Evolutionary conservation across 495 filamentous ascomycete genomes (phyloP), one percentile per base, ranked within the genome.

Genomic region (Neurospora hispaniola): DNA sequence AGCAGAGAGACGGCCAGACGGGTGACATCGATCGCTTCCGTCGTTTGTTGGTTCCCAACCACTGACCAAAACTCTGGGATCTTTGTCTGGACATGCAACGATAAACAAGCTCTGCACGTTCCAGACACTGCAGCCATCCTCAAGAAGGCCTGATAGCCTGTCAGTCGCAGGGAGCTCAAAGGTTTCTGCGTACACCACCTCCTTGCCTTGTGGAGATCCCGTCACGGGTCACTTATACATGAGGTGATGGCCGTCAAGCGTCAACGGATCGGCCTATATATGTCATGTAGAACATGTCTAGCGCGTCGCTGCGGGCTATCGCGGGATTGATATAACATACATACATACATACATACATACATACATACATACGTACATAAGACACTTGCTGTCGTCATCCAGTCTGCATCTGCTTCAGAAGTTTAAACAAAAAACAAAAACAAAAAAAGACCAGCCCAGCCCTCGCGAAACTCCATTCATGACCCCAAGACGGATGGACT

Each of bases 1-100:
- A 62, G 44, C 2, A 48, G 43, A 46, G 43, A 46, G 43, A 46
- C 6, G 16, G 43, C 18, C 16, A 46, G n/a, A 59, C 48, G 48
- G 48, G 48, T 72, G 59, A 74, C 62, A 69, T 70, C 16, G 75
- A 70, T 74, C 54, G 69, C 9, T 59, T 72, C 42, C 27, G 31
- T 20, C 40, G 38, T 69, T 71, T 31, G 27, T 31, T 31, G 27
- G 27, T 31, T 3, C 72, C 74, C 72, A 75, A 70, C 69, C 70
- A 72, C 76, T 44, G 71, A 75, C 74, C 69, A 73, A 70, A 74
- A 74, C 31, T 18, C 20, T 31, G 70, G 70, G 10, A 59, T 68
- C 70, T 68, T 46, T 38, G 70, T 39, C 20, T 20, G 20, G 20
- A 70, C 23, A 71, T 71, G 40, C 41, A 44, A 40, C 18, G 59